A percentile compares a stretch with the other conserved stretches of the same genome.
Evolutionary conservation across 495 filamentous ascomycete species (phyloP).

Genomic region (Durotheca rogersii): DNA sequence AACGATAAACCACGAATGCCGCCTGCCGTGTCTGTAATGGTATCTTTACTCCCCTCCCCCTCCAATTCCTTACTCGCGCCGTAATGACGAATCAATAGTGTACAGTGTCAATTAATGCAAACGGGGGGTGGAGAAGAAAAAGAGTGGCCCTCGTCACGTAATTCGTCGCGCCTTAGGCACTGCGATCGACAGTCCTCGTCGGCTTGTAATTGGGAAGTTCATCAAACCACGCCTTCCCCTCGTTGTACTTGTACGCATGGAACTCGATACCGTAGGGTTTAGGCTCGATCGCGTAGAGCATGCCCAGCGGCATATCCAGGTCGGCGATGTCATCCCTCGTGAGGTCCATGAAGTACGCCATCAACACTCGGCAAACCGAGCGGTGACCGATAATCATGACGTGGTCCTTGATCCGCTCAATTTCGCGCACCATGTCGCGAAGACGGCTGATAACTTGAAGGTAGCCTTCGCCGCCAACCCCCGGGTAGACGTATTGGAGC

Average conservation of each 20-base stretch:
- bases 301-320: conserved; percentile 87
- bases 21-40: conserved; percentile 23
- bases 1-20: conserved; percentile 14
- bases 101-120: conserved; percentile 13
- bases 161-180: conserved; percentile 15
- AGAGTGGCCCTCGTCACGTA: not conserved
- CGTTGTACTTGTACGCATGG: conserved; percentile 87
- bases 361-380: conserved; percentile 83
- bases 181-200: conserved; percentile 52
- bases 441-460: conserved; percentile 95
- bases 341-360: conserved; percentile 94
- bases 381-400: conserved; percentile 88
- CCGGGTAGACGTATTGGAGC: conserved; percentile 90
- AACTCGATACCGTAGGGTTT: conserved; percentile 98
- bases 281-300: conserved; percentile 90
- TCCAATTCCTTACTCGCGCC: conserved; percentile 10
- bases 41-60: conserved; percentile 23
- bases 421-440: conserved; percentile 92
- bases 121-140: conserved; percentile 4
- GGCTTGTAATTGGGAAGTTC: conserved; percentile 75
- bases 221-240: conserved; percentile 74
- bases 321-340: conserved; percentile 87
- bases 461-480: conserved; percentile 92
- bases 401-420: conserved; percentile 95
- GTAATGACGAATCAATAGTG: conserved; percentile 11